Conservation (phyloP, 352 stramenopile species). For the Saprolegnia parasitica region DNA sequence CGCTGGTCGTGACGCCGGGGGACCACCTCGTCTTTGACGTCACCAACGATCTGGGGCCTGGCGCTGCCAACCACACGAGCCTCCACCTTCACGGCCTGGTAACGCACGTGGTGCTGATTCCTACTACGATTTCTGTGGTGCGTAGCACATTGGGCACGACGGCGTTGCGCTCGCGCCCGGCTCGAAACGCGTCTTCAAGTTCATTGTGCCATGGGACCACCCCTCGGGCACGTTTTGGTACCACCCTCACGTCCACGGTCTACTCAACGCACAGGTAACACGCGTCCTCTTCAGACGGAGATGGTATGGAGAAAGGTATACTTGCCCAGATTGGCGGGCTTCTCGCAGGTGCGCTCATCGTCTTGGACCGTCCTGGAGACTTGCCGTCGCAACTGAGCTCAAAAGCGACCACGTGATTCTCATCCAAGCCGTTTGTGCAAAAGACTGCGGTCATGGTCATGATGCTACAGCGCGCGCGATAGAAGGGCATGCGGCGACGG, state of each 20-base stretch:
- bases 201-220: conserved; percentile 63
- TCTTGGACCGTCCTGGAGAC: conserved; percentile 54
- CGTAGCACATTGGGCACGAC: conserved; percentile 48
- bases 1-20: conserved; percentile 67
- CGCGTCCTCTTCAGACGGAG: not conserved
- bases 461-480: conserved; percentile 57
- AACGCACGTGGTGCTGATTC: not conserved
- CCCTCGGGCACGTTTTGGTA: conserved; percentile 77
- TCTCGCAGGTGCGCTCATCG: conserved; percentile 62
- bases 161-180: conserved; percentile 44
- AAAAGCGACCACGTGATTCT: conserved; percentile 66
- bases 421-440: conserved; percentile 60
- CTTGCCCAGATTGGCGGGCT: conserved; percentile 43
- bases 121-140: conserved; percentile 1
- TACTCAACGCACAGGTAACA: conserved; percentile 66
- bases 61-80: conserved; percentile 58
- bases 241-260: conserved; percentile 65
- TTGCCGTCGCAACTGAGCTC: conserved; percentile 44
- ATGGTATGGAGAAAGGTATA: not conserved
- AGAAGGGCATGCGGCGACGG: not conserved
- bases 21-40: conserved; percentile 57
- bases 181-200: conserved; percentile 49
- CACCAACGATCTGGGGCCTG: conserved; percentile 46
- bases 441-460: conserved; percentile 58
- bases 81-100: conserved; percentile 66